Evolutionary conservation across 2,329 filamentous ascomycete genomes (phyloP).

Genomic region (Penicillium freii): DNA sequence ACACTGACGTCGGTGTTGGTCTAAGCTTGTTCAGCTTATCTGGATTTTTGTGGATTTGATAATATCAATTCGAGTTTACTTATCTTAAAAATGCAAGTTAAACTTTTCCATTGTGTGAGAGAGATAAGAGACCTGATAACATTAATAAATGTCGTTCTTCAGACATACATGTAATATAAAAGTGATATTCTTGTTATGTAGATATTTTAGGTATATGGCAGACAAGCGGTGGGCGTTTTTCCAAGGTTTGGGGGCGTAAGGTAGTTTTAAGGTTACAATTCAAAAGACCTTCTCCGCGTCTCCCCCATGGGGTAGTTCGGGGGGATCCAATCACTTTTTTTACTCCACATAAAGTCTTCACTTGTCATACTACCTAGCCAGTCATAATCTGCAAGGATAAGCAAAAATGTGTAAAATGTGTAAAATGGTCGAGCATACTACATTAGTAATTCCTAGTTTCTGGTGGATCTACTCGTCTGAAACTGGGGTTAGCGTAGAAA

Average conservation of each 20-base stretch:
- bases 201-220: no score
- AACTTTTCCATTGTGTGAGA: no score
- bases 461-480: background rate
- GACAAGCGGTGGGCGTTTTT: background rate
- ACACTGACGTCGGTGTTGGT: background rate
- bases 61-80: background rate
- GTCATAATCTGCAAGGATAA: background rate
- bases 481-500: background rate
- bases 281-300: background rate
- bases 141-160: background rate
- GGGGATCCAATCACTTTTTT: background rate
- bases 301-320: slow-evolving; percentile 6
- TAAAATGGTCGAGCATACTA: background rate
- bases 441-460: background rate
- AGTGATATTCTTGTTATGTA: no score
- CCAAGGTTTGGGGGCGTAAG: background rate
- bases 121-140: background rate
- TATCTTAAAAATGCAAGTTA: background rate
- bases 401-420: background rate
- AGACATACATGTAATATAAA: no score
- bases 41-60: background rate
- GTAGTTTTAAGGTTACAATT: slow-evolving; percentile 2
- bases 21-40: background rate
- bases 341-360: slow-evolving; percentile 1
- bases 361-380: background rate